phyloP scores from a whole-genome alignment of 2,329 filamentous ascomycete species.

The Colletotrichum camelliae region DNA sequence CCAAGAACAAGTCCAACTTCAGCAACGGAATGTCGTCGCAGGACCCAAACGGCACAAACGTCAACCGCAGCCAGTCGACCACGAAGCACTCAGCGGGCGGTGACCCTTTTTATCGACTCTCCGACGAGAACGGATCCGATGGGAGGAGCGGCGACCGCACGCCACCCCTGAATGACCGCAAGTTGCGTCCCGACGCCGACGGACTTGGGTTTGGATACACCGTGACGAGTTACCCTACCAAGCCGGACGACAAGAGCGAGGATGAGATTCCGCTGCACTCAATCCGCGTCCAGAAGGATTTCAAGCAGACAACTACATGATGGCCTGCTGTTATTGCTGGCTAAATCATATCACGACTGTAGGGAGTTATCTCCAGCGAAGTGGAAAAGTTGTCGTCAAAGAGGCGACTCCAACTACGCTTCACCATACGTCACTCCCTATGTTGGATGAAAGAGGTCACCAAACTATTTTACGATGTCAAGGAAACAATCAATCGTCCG shows the following conservation, averaged over 20 bases:
- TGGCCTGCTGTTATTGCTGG: neutral
- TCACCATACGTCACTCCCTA: neutral
- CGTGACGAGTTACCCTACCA: constrained; percentile 34
- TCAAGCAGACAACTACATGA: constrained; percentile 30
- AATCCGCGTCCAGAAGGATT: constrained; percentile 42
- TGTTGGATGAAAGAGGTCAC: neutral
- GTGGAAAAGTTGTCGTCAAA: neutral
- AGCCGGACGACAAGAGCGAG: constrained; percentile 30
- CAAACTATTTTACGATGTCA: neutral
- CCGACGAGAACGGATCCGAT: constrained; percentile 34
- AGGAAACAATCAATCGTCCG: neutral
- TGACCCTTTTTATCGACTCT: constrained; percentile 35
- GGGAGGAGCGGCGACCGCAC: constrained; percentile 8
- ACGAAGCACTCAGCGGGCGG: constrained; percentile 11
- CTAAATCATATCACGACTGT: neutral
- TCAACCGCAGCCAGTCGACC: neutral
- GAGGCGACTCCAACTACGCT: neutral
- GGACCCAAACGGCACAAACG: constrained; percentile 1
- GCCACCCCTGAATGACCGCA: constrained; percentile 21
- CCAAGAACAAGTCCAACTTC: constrained; percentile 26
- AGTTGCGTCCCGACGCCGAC: constrained; percentile 33
- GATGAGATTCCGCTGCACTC: constrained; percentile 44
- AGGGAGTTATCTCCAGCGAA: neutral
- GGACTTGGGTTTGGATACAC: constrained; percentile 34
- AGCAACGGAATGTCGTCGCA: constrained; percentile 18